A percentile compares a stretch with the other conserved stretches of the same genome.
Conservation (phyloP, 306 rosid genomes). For the Cucurbita ficifolia region DNA sequence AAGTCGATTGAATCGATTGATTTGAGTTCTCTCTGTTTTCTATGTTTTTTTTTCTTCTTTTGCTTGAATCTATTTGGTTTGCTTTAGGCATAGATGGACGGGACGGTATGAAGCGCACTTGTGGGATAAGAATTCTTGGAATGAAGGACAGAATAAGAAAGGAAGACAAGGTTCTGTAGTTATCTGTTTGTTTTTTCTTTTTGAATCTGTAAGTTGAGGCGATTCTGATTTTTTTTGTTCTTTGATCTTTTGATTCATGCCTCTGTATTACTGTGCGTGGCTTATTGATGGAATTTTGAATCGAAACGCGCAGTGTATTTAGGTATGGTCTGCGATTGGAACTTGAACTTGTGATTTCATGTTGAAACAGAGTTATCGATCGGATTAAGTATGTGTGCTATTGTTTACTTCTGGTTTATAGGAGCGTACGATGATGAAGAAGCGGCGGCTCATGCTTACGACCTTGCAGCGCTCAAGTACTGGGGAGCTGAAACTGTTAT, state of each 20-base stretch:
- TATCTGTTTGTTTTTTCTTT: not conserved
- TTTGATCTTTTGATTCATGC: not conserved
- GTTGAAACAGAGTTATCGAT: not conserved
- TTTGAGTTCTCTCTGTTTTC: not conserved
- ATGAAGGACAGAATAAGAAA: slow-evolving; percentile 75
- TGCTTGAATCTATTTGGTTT: not conserved
- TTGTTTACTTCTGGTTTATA: slow-evolving; percentile 12
- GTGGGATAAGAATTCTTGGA: slow-evolving; percentile 96
- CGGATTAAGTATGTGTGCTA: not conserved
- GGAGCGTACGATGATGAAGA: slow-evolving; percentile 94
- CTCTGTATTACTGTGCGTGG: slow-evolving; percentile 6
- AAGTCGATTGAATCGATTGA: not conserved
- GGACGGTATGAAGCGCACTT: slow-evolving; percentile 93
- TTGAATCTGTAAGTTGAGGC: not conserved
- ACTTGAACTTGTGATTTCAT: not conserved
- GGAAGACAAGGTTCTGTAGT: slow-evolving; percentile 71
- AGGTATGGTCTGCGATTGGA: slow-evolving; percentile 31
- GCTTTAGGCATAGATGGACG: slow-evolving; percentile 85
- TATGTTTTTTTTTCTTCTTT: not conserved
- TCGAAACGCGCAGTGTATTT: slow-evolving; percentile 52
- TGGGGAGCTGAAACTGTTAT: slow-evolving; percentile 86
- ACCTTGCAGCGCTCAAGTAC: slow-evolving; percentile 96
- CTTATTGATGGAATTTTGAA: slow-evolving; percentile 5
- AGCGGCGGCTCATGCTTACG: slow-evolving; percentile 97
- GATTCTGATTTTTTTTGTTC: not conserved